Conservation (phyloP, 768 basidiomycete genomes). For the Rhodotorula toruloides region DNA sequence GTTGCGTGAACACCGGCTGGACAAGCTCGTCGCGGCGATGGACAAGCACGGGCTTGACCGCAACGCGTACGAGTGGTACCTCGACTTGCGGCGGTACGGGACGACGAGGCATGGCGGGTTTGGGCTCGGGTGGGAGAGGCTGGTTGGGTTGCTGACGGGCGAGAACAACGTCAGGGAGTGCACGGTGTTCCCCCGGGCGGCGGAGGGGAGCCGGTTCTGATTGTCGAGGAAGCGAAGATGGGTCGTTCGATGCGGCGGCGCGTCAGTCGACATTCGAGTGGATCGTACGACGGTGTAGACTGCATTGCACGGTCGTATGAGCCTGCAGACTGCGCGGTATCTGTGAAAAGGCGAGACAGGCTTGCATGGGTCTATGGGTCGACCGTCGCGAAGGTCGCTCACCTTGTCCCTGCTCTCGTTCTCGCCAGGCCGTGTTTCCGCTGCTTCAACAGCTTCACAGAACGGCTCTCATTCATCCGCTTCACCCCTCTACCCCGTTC, state of each 20-base stretch:
- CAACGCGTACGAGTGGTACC: conserved; percentile 57
- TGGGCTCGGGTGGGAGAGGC: conserved; percentile 89
- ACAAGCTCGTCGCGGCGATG: conserved; percentile 56
- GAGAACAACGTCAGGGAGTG: conserved; percentile 88
- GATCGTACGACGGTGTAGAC: background rate
- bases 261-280: background rate
- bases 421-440: no score
- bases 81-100: conserved; percentile 75
- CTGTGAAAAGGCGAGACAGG: no score
- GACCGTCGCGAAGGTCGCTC: no score
- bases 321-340: no score
- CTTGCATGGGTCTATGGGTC: no score
- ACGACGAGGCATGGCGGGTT: conserved; percentile 90
- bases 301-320: no score
- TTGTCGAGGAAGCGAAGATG: background rate
- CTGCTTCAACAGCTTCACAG: background rate
- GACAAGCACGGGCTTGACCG: conserved; percentile 50
- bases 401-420: no score
- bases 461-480: no score
- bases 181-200: conserved; percentile 71
- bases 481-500: no score
- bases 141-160: conserved; percentile 79
- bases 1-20: conserved; percentile 67
- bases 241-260: background rate
- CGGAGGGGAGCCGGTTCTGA: conserved; percentile 38